A percentile compares a stretch with the other conserved stretches of the same genome.
phyloP scores from a whole-genome alignment of 2,329 filamentous ascomycete species.

The Diaporthe eres region DNA sequence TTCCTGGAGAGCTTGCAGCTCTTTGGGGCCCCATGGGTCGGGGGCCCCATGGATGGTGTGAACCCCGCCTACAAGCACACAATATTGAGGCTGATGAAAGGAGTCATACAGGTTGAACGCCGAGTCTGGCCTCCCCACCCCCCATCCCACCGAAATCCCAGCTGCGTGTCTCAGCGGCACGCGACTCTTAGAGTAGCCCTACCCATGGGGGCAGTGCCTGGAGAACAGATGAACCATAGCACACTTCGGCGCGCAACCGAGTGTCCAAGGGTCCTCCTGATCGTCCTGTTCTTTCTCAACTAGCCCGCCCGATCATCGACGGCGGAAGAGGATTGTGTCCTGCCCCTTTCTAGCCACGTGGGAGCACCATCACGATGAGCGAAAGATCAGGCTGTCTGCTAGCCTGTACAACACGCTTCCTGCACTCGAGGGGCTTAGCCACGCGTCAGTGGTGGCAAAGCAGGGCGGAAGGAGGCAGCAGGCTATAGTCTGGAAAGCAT shows the following conservation, averaged over 20 bases:
- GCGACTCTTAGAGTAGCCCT: not conserved
- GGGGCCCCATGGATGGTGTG: constrained; percentile 2
- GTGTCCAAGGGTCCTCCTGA: not conserved
- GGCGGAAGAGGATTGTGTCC: not conserved
- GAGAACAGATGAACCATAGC: constrained; percentile 4
- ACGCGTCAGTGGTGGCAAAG: constrained; percentile 18
- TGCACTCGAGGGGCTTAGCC: constrained; percentile 13
- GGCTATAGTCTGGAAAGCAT: not conserved
- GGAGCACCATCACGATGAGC: not conserved
- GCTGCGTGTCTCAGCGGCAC: constrained; percentile 12
- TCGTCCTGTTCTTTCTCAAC: not conserved
- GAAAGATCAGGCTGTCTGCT: not conserved
- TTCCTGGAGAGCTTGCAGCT: constrained; percentile 11
- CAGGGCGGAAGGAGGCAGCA: constrained; percentile 14
- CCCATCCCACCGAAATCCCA: not conserved
- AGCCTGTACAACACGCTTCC: not conserved
- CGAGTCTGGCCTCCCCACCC: not conserved
- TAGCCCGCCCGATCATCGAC: not conserved
- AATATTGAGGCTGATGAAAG: constrained; percentile 17
- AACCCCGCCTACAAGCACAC: not conserved
- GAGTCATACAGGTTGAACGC: constrained; percentile 1
- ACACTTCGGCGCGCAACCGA: not conserved
- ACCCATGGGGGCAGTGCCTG: constrained; percentile 9
- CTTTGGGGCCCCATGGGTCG: constrained; percentile 2
- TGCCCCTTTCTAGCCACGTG: not conserved